Conservation (phyloP, 345 rosid genomes). For the Rhizophora apiculata region DNA sequence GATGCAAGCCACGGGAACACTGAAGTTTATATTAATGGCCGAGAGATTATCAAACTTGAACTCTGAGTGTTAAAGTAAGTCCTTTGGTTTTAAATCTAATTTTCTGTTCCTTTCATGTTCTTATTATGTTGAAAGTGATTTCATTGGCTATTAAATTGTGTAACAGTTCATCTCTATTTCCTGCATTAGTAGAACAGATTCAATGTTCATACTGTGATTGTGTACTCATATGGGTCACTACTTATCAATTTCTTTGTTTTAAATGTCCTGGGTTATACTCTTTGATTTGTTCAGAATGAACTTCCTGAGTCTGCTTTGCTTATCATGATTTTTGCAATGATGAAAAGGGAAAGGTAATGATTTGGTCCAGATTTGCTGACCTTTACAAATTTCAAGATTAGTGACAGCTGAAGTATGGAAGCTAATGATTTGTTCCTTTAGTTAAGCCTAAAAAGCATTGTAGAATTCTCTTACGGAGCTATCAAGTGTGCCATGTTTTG, state of each 20-base stretch:
- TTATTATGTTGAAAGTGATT: neutral
- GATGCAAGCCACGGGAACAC: conserved; percentile 86
- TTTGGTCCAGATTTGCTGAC: too few species aligned
- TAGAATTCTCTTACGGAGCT: too few species aligned
- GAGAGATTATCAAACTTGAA: conserved; percentile 89
- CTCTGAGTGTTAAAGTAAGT: conserved; percentile 71
- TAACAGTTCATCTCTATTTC: neutral
- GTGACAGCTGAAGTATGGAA: too few species aligned
- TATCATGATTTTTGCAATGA: neutral
- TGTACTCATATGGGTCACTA: neutral
- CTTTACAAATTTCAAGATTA: too few species aligned
- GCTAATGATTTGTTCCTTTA: too few species aligned
- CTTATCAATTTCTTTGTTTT: too few species aligned
- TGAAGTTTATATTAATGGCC: conserved; percentile 84
- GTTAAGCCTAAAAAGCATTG: too few species aligned
- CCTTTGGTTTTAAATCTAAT: neutral
- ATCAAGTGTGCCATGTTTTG: too few species aligned
- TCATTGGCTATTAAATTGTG: neutral
- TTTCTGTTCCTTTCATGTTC: conserved; percentile 1
- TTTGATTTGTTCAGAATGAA: neutral
- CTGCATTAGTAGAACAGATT: neutral
- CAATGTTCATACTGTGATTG: neutral
- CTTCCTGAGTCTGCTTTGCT: neutral
- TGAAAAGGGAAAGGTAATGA: too few species aligned
- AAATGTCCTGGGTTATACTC: neutral